These are phyloP conservation scores for Pyrus betulifolia DNA, from an alignment of 306 rosid genomes.

Conservation along the genomic window DNA sequence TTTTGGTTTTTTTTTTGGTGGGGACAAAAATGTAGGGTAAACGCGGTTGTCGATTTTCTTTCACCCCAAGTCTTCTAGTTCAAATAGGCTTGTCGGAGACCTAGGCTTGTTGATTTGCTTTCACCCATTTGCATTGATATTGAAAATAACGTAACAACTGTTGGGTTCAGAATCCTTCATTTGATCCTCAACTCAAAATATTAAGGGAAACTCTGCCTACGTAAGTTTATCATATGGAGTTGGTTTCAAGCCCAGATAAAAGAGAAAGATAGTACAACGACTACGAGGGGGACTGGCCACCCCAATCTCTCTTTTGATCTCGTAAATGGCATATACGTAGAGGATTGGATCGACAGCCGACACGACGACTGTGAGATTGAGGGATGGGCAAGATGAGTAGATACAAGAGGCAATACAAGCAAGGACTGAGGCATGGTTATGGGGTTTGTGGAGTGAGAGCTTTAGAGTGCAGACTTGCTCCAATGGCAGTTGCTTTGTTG, in stretches of 20 bases:
- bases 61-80: not conserved
- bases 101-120: no score
- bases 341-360: slow-evolving; percentile 88
- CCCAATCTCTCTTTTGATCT: slow-evolving; percentile 32
- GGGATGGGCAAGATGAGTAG: slow-evolving; percentile 88
- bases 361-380: slow-evolving; percentile 90
- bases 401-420: slow-evolving; percentile 72
- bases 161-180: no score
- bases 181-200: no score
- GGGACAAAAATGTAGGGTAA: not conserved
- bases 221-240: no score
- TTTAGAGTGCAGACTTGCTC: slow-evolving; percentile 78
- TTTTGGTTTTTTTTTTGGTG: not conserved
- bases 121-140: no score
- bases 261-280: no score
- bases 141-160: no score
- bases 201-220: no score
- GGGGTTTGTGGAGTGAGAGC: slow-evolving; percentile 79
- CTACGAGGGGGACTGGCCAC: slow-evolving; percentile 94
- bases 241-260: no score
- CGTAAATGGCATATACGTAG: slow-evolving; percentile 78
- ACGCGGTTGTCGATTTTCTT: not conserved
- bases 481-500: slow-evolving; percentile 75
- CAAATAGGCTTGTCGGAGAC: not conserved
- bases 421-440: slow-evolving; percentile 74